Evolutionary conservation across 805 yeast species (phyloP).

Genomic region (Zygosaccharomyces bisporus): DNA sequence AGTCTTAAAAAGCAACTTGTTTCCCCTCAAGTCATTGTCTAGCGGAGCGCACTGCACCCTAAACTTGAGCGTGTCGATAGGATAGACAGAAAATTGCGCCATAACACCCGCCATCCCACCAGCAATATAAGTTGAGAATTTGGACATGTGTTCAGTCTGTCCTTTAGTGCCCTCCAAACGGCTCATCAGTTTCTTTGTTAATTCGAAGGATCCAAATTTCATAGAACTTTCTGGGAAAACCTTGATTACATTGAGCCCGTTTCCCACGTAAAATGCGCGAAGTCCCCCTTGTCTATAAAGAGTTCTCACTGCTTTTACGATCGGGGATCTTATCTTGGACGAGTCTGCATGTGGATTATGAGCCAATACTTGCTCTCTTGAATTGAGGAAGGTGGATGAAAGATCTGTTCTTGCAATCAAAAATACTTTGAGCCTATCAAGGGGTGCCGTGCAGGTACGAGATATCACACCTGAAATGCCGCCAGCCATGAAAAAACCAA

Average conservation of each 20-base stretch:
- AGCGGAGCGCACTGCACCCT: slow-evolving; percentile 89
- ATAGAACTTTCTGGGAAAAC: slow-evolving; percentile 97
- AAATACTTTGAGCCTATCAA: slow-evolving; percentile 91
- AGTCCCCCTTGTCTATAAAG: slow-evolving; percentile 87
- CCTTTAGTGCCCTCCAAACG: slow-evolving; percentile 71
- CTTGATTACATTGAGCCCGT: slow-evolving; percentile 87
- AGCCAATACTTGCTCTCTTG: slow-evolving; percentile 46
- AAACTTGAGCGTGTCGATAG: slow-evolving; percentile 91
- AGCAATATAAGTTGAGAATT: slow-evolving; percentile 76
- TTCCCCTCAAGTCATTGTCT: slow-evolving; percentile 58
- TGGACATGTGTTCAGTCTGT: slow-evolving; percentile 58
- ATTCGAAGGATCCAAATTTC: slow-evolving; percentile 93
- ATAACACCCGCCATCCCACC: slow-evolving; percentile 97
- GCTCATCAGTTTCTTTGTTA: slow-evolving; percentile 72
- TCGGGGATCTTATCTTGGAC: slow-evolving; percentile 63
- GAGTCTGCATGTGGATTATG: slow-evolving; percentile 38
- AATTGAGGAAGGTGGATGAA: slow-evolving; percentile 62
- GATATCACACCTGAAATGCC: slow-evolving; percentile 95
- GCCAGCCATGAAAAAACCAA: slow-evolving; percentile 91
- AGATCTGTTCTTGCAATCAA: slow-evolving; percentile 86
- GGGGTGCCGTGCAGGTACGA: slow-evolving; percentile 95
- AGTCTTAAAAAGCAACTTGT: slow-evolving; percentile 56
- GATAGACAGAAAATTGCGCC: slow-evolving; percentile 90
- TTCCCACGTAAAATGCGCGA: slow-evolving; percentile 87
- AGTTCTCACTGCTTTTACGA: slow-evolving; percentile 74